Evolutionary conservation across 2,329 filamentous ascomycete species (phyloP).

Genomic region (Cordyceps cicadae): DNA sequence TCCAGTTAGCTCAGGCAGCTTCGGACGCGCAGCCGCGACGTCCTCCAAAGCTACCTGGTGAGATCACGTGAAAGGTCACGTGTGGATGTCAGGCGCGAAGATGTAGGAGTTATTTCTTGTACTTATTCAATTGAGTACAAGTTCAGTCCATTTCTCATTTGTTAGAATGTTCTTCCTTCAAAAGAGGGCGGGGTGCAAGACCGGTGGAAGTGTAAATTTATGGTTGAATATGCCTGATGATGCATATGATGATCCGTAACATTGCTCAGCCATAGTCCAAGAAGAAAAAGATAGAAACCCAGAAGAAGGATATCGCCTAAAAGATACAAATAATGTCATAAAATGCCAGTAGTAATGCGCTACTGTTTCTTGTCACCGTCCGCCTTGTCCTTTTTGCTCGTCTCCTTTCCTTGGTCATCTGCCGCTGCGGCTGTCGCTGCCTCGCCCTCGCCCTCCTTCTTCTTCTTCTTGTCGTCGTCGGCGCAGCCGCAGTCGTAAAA

Average conservation of each 20-base stretch:
- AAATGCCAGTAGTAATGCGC: not conserved
- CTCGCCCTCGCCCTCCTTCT: slow-evolving; percentile 15
- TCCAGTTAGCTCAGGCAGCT: slow-evolving; percentile 13
- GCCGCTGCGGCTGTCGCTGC: too few species aligned
- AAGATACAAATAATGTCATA: not conserved
- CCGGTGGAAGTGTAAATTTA: not conserved
- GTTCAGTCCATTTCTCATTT: not conserved
- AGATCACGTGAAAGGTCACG: slow-evolving; percentile 9
- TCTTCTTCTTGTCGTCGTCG: slow-evolving; percentile 48
- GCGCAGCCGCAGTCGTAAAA: slow-evolving; percentile 66
- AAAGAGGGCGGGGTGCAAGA: not conserved
- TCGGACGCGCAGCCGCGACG: slow-evolving; percentile 13
- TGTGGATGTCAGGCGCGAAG: not conserved
- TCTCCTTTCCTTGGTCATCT: not conserved
- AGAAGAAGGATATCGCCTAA: not conserved
- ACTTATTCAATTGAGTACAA: not conserved
- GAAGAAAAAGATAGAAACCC: not conserved
- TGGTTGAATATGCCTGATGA: not conserved
- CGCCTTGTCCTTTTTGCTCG: slow-evolving; percentile 8
- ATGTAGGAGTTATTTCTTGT: not conserved
- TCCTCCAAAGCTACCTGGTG: slow-evolving; percentile 8
- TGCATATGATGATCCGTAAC: not conserved
- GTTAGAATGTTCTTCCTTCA: not conserved
- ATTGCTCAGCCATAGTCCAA: not conserved
- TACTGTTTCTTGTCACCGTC: not conserved